phyloP scores from a whole-genome alignment of 106 monocot genomes.

The Apostasia shenzhenica region DNA sequence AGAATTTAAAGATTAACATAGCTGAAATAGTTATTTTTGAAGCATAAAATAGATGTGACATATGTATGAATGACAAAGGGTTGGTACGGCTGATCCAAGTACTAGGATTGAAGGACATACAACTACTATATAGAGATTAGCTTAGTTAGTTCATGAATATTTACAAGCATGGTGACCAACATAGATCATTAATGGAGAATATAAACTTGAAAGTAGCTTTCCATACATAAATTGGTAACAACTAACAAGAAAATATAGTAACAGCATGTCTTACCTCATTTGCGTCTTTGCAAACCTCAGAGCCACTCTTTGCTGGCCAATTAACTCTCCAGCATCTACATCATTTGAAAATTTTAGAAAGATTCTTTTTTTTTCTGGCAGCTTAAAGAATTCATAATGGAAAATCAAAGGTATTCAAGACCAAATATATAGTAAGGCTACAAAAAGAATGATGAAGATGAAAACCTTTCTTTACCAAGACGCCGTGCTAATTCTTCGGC shows the following conservation, averaged over 20 bases:
- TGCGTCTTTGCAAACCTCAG: conserved; percentile 41
- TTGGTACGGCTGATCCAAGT: too few species aligned
- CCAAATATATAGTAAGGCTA: neutral
- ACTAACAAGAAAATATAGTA: neutral
- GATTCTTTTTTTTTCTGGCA: neutral
- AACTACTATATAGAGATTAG: too few species aligned
- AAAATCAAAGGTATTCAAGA: neutral
- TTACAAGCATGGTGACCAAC: neutral
- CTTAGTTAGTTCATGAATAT: too few species aligned
- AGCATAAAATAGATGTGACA: too few species aligned
- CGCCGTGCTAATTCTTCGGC: conserved; percentile 49
- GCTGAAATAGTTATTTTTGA: too few species aligned
- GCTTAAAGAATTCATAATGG: neutral
- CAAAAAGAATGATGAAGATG: neutral
- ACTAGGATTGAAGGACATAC: too few species aligned
- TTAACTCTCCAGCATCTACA: conserved; percentile 40
- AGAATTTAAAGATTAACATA: too few species aligned
- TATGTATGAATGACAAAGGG: too few species aligned
- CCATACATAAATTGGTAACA: neutral
- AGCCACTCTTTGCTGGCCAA: conserved; percentile 30
- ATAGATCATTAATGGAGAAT: neutral
- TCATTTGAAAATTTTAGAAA: conserved; percentile 2
- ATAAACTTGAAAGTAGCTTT: too few species aligned
- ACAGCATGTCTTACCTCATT: conserved; percentile 24
- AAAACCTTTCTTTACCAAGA: conserved; percentile 53